Percentiles rank a stretch among this genome's conserved stretches.
These are phyloP conservation scores for Aspergillus fructus DNA, from an alignment of 2,329 filamentous ascomycete genomes.

Conservation along the genomic window DNA sequence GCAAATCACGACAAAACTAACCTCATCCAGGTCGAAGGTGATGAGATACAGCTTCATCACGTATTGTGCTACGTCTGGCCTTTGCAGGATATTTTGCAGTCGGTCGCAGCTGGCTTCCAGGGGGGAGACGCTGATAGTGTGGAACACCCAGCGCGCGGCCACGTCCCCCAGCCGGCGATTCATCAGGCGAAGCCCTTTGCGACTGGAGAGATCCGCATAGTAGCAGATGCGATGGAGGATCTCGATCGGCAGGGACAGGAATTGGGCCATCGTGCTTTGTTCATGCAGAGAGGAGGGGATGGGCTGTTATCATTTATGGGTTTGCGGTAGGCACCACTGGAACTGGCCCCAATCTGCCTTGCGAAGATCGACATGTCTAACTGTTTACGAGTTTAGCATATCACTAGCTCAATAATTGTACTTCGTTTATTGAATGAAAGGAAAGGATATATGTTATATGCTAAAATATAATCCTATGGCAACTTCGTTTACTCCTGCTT, in stretches of 20 bases:
- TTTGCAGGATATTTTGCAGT: neutral
- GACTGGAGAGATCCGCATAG: neutral
- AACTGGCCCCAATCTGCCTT: too few relatives aligned
- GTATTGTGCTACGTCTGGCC: neutral
- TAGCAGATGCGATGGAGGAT: neutral
- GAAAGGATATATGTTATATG: too few relatives aligned
- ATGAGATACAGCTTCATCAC: neutral
- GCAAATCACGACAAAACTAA: neutral
- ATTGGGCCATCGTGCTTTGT: too few relatives aligned
- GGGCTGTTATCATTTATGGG: too few relatives aligned
- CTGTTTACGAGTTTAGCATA: too few relatives aligned
- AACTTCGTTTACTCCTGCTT: too few relatives aligned
- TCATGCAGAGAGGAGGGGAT: too few relatives aligned
- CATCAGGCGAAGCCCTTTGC: neutral
- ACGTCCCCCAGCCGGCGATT: neutral
- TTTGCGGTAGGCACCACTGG: too few relatives aligned
- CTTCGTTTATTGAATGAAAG: too few relatives aligned
- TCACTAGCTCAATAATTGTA: too few relatives aligned
- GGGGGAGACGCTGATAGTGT: neutral
- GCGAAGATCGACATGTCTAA: too few relatives aligned
- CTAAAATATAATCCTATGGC: too few relatives aligned
- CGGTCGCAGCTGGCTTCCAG: neutral
- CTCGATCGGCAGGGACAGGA: neutral
- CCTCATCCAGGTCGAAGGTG: neutral
- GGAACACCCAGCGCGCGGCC: neutral